Base-by-base conservation (phyloP, 768 basidiomycete species). In the Pisolithus sp. region DNA sequence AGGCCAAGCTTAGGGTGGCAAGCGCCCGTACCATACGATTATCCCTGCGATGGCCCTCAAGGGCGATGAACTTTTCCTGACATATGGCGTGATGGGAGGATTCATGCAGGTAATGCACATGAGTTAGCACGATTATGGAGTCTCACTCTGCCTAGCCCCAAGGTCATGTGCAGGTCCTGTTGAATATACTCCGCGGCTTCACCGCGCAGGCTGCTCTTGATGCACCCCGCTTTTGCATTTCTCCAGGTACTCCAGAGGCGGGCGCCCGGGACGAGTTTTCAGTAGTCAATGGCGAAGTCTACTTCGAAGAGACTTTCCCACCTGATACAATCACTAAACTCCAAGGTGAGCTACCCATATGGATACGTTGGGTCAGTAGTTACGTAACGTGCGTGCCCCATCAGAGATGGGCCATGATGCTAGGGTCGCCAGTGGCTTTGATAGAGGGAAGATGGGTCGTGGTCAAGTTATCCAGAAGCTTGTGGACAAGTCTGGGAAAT, bases 191-290 rank as follows among this genome's bases (percentile, higher is more conserved):
- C 24, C 80, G 93, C 43, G 94, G 94, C 2, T 90, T 82, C 66
- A 87, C 84, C 2, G 78, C 83, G 0, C 96, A 99, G 70, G 82
- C 89, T 3, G 89, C 93, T 13, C 79, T 99, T 36, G 95, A 97
- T 68, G 87, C 93, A 0, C 95, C 94, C 8, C 83, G 95, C 13
- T 96, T 98, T 73, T 98, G 94, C 64, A 97, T 98, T 52, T 93
- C 92, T 13, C 81, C 91, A 17, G 89, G 87, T 23, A 77, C 76
- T 51, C 86, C 89, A 0, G 83, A 86, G 55, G 62, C 77, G 2
- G 73, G 79, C 40, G 73, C 69, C 21, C 69, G 71, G 31, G 66
- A 73, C 8, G 66, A 69, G 23, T 83, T 83, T 0, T 83, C 84
- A 4, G 76, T 81, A 51, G 75, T 68, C 42, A 89, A 90, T 62